A percentile compares a stretch with the other conserved stretches of the same genome.
These are phyloP conservation scores for Crithidia mellificae DNA, from an alignment of 208 protist species.

Conservation along the genomic window DNA sequence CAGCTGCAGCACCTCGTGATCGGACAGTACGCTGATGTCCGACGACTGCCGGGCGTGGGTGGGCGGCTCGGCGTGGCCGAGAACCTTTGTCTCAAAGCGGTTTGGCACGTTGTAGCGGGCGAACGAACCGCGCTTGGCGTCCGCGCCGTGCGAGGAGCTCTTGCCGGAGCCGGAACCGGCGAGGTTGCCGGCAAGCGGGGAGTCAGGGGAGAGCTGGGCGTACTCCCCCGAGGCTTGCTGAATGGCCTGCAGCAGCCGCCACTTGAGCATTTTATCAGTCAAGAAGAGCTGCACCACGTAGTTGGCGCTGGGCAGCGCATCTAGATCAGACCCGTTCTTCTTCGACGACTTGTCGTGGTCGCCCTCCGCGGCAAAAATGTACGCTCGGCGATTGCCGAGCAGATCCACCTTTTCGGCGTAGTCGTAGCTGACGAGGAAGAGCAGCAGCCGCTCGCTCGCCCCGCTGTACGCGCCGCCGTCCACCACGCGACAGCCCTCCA, in stretches of 20 bases:
- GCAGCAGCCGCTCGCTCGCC: conserved; percentile 33
- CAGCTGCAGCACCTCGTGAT: conserved; percentile 65
- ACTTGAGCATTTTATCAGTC: conserved; percentile 57
- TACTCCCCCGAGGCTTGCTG: conserved; percentile 35
- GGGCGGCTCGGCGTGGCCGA: not conserved
- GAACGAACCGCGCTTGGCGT: not conserved
- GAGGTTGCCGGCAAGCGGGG: not conserved
- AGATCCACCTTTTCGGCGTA: conserved; percentile 51
- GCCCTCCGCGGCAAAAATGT: conserved; percentile 24
- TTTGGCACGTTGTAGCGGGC: conserved; percentile 9
- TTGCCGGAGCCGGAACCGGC: not conserved
- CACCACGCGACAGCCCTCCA: conserved; percentile 50
- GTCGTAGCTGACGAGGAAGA: conserved; percentile 53
- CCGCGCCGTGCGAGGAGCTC: not conserved
- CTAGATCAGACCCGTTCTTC: too few species aligned
- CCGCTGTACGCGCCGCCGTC: conserved; percentile 40
- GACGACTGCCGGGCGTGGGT: conserved; percentile 19
- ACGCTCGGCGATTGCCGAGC: conserved; percentile 37
- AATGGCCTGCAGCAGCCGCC: conserved; percentile 45
- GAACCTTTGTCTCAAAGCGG: conserved; percentile 25
- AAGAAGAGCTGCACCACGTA: conserved; percentile 41
- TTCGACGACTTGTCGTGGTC: not conserved
- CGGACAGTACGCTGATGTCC: conserved; percentile 39
- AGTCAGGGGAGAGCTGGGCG: conserved; percentile 14
- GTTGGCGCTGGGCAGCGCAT: conserved; percentile 7